Evolutionary conservation across 768 basidiomycete species (phyloP).

Genomic region (Boletus barrowsii): DNA sequence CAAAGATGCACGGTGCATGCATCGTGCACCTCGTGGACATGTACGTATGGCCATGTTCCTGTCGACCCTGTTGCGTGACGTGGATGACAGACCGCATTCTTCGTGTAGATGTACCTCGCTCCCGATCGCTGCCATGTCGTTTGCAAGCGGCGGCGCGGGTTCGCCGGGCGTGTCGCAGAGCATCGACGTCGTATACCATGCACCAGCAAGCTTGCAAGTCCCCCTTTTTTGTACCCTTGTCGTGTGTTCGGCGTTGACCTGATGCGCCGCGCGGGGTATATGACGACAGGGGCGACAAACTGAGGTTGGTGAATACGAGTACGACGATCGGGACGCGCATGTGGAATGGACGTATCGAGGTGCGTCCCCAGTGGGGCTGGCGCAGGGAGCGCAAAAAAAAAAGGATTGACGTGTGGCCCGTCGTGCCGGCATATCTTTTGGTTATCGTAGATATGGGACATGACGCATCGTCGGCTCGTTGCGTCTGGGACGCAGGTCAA

Average conservation of each 20-base stretch:
- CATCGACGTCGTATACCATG: constrained; percentile 46
- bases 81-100: neutral
- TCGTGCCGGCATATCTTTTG: too few species aligned
- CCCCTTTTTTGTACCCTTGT: neutral
- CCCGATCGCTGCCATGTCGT: constrained; percentile 36
- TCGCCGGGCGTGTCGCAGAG: constrained; percentile 41
- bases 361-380: constrained; percentile 13
- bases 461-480: constrained; percentile 35
- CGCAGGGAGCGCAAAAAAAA: too few species aligned
- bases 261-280: neutral
- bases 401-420: neutral
- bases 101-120: constrained; percentile 40
- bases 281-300: constrained; percentile 40
- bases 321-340: constrained; percentile 29
- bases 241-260: neutral
- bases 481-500: constrained; percentile 42
- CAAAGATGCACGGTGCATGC: constrained; percentile 42
- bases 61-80: too few species aligned
- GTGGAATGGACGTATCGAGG: constrained; percentile 41
- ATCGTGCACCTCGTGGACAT: constrained; percentile 45
- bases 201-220: constrained; percentile 38
- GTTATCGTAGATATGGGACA: constrained; percentile 41
- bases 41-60: constrained; percentile 23
- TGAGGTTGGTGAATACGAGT: constrained; percentile 42
- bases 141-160: constrained; percentile 29